Percentiles rank a stretch among this genome's conserved stretches.
These are phyloP conservation scores for Rasamsonia emersonii DNA, from an alignment of 2,329 filamentous ascomycete species.

Conservation along the genomic window DNA sequence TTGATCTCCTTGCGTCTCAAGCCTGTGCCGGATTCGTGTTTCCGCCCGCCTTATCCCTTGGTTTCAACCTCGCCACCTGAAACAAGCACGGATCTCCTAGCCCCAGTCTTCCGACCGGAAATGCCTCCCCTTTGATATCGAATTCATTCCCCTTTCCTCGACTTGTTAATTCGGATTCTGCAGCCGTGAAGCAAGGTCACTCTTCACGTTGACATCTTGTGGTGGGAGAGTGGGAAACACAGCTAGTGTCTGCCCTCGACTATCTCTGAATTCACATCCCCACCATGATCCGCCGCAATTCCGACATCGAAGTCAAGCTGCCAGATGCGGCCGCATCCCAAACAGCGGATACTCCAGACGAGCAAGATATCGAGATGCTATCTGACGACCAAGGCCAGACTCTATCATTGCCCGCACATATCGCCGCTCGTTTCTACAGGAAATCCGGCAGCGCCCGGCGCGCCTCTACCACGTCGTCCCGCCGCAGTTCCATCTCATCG, in stretches of 20 bases:
- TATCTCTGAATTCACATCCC: slow-evolving; percentile 1
- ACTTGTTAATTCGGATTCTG: not conserved
- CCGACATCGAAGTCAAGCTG: slow-evolving; percentile 33
- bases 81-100: slow-evolving; percentile 11
- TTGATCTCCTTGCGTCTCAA: too few species aligned
- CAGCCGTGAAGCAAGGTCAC: too few species aligned
- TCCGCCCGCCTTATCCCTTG: too few species aligned
- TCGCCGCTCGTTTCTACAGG: slow-evolving; percentile 55
- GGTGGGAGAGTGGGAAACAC: too few species aligned
- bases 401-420: slow-evolving; percentile 49
- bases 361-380: slow-evolving; percentile 36
- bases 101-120: slow-evolving; percentile 1
- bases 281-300: slow-evolving; percentile 34
- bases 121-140: slow-evolving; percentile 1
- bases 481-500: slow-evolving; percentile 57
- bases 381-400: slow-evolving; percentile 27
- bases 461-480: slow-evolving; percentile 54
- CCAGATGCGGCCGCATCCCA: slow-evolving; percentile 24
- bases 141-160: not conserved
- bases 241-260: not conserved
- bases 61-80: slow-evolving; percentile 5
- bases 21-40: too few species aligned
- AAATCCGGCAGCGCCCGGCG: slow-evolving; percentile 46
- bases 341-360: slow-evolving; percentile 17
- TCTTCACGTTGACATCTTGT: slow-evolving; percentile 1